Evolutionary conservation across 805 yeast species (phyloP).

Genomic region (Monosporozyma aquatica): DNA sequence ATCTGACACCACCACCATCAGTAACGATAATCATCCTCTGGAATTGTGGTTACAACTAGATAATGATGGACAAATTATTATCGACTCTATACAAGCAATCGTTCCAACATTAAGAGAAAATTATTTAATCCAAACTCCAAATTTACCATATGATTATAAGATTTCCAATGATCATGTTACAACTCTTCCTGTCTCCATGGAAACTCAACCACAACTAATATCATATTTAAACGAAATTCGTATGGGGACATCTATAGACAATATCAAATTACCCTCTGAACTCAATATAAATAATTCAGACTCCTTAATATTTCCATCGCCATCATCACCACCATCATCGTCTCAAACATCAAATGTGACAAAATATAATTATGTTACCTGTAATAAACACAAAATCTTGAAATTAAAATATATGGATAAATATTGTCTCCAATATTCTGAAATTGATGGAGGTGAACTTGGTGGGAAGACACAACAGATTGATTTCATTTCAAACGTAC

Average conservation of each 20-base stretch:
- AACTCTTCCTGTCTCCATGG: conserved; percentile 7
- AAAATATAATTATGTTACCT: conserved; percentile 18
- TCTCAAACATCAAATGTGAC: too few relatives aligned
- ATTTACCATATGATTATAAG: conserved; percentile 20
- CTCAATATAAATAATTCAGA: conserved; percentile 7
- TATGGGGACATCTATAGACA: background rate
- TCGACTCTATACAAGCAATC: conserved; percentile 18
- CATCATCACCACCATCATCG: conserved; percentile 5
- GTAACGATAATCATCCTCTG: conserved; percentile 16
- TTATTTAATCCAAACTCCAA: conserved; percentile 20
- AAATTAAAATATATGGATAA: conserved; percentile 23
- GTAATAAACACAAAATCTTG: conserved; percentile 19
- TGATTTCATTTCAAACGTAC: conserved; percentile 22
- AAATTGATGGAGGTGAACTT: conserved; percentile 20
- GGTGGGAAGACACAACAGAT: conserved; percentile 24
- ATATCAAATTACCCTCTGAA: conserved; percentile 1
- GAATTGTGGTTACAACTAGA: conserved; percentile 28
- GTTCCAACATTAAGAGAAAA: conserved; percentile 15
- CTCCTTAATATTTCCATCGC: too few relatives aligned
- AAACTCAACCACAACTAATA: conserved; percentile 25
- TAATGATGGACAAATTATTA: conserved; percentile 19
- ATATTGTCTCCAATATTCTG: conserved; percentile 26
- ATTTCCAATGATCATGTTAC: conserved; percentile 5
- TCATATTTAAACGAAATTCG: background rate
- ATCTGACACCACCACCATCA: background rate